These are phyloP conservation scores for Danielia reshetovae DNA, from an alignment of 805 yeast genomes.

Conservation along the genomic window DNA sequence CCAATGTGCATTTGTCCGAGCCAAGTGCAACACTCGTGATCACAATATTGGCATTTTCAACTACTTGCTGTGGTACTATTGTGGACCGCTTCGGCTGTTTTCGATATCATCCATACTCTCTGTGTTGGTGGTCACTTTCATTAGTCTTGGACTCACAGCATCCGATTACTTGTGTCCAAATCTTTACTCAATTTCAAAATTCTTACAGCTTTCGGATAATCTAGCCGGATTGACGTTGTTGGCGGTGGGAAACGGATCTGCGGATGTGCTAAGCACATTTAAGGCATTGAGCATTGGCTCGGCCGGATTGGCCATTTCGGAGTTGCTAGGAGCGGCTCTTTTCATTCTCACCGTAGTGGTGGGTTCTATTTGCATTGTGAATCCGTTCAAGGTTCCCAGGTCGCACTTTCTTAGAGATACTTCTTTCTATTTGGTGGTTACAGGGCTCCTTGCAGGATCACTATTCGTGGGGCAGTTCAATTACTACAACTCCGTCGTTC, in stretches of 20 bases:
- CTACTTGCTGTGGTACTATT: constrained; percentile 35
- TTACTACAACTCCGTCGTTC: constrained; percentile 50
- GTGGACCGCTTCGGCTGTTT: constrained; percentile 12
- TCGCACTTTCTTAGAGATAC: constrained; percentile 58
- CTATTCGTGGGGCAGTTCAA: constrained; percentile 53
- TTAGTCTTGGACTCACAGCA: constrained; percentile 72
- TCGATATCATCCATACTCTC: constrained; percentile 16
- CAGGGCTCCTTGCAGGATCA: constrained; percentile 47
- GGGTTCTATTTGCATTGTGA: constrained; percentile 69
- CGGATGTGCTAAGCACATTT: constrained; percentile 82
- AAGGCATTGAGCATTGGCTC: constrained; percentile 74
- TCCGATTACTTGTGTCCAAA: constrained; percentile 82
- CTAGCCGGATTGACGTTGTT: constrained; percentile 82
- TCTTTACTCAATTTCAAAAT: constrained; percentile 57
- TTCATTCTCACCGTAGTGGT: constrained; percentile 77
- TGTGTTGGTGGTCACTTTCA: constrained; percentile 45
- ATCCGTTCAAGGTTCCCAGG: constrained; percentile 58
- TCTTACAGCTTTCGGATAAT: constrained; percentile 65
- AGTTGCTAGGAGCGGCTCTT: constrained; percentile 84
- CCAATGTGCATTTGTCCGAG: constrained; percentile 35
- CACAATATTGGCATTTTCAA: constrained; percentile 32
- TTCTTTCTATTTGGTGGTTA: constrained; percentile 49
- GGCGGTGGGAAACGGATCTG: constrained; percentile 90
- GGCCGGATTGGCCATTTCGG: constrained; percentile 80
- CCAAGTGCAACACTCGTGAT: constrained; percentile 27